Evolutionary conservation across 148 eudicot genomes (phyloP), one percentile per base, ranked within the genome.

Genomic region (Persicaria maculosa): DNA sequence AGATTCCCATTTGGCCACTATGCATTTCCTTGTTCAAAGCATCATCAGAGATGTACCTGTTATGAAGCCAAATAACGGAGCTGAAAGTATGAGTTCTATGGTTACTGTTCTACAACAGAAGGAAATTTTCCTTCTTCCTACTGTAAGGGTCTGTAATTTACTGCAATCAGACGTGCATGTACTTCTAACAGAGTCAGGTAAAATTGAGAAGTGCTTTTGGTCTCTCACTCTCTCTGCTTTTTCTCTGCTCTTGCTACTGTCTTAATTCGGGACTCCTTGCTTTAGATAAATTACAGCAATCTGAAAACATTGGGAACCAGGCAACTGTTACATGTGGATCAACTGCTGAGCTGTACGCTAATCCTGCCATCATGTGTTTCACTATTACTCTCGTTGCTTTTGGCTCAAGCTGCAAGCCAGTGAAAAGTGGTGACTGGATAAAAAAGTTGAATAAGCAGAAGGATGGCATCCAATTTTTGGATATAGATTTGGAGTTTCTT

Each of bases 121-220:
- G 83, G 97, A 96, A 82, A 78, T 96, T 72, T 89, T 83, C 84
- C 77, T 96, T 78, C 93, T 96, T 83, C 99, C 99, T 76, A 90
- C 99, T 74, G 80, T 96, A 76, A 82, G 80, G 75, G 83, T 96
- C 77, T 79, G 79, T 50, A 96, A 96, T 78, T 81, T 96, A 74
- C 85, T 96, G 84, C 86, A 96, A 68, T 80, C 81, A 68, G 94
- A 90, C 78, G 80, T 96, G 72, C 87, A 84, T 78, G 97, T 96
- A 75, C 85, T 82, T 72, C 80, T 96, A 71, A 85, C 84, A 73
- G 97, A 90, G 81, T 78, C 75, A 83, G 99, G 99, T 92, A 44
- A 50, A 68, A 64, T 57, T 7, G 19, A 36, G 45, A 76, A 46
- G 11, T 48, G 73, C 54, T 52, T 11, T 61, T 53, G 64, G 57